A percentile compares a stretch with the other conserved stretches of the same genome.
These are phyloP conservation scores for Inosperma sp. DNA, from an alignment of 768 basidiomycete genomes.

Conservation along the genomic window DNA sequence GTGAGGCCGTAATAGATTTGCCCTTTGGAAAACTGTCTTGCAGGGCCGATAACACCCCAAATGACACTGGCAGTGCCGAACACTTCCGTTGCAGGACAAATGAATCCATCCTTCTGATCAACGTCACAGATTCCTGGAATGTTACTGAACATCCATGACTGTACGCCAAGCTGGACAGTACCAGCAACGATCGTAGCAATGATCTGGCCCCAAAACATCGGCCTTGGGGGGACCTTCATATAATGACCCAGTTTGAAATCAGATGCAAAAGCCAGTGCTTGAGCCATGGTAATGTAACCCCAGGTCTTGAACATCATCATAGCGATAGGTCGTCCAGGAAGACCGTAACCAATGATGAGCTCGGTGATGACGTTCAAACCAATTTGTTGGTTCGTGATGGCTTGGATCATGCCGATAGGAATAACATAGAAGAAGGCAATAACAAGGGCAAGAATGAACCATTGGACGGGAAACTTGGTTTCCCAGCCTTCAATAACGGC, in stretches of 20 bases:
- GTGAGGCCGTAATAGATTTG: constrained; percentile 58
- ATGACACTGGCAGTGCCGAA: constrained; percentile 79
- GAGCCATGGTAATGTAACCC: constrained; percentile 68
- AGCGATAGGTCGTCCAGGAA: constrained; percentile 74
- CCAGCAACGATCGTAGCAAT: constrained; percentile 64
- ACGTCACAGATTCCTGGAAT: constrained; percentile 55
- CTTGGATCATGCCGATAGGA: constrained; percentile 61
- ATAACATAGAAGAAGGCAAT: constrained; percentile 66
- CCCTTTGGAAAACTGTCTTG: constrained; percentile 62
- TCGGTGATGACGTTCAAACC: constrained; percentile 76
- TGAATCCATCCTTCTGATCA: constrained; percentile 56
- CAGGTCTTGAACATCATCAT: constrained; percentile 87
- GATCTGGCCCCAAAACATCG: constrained; percentile 71
- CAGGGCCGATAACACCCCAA: constrained; percentile 80
- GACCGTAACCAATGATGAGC: constrained; percentile 72
- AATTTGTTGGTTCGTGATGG: constrained; percentile 78
- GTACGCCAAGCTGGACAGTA: constrained; percentile 71
- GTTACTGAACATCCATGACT: constrained; percentile 73
- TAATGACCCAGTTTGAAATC: constrained; percentile 81
- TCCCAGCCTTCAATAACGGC: constrained; percentile 72
- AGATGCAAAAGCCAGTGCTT: constrained; percentile 63
- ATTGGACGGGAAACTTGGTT: constrained; percentile 61
- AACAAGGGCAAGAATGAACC: constrained; percentile 64
- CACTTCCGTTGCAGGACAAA: constrained; percentile 63
- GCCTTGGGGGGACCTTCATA: constrained; percentile 70